Evolutionary conservation across 179 eudicot species (phyloP).

Genomic region (Gypsophila paniculata): DNA sequence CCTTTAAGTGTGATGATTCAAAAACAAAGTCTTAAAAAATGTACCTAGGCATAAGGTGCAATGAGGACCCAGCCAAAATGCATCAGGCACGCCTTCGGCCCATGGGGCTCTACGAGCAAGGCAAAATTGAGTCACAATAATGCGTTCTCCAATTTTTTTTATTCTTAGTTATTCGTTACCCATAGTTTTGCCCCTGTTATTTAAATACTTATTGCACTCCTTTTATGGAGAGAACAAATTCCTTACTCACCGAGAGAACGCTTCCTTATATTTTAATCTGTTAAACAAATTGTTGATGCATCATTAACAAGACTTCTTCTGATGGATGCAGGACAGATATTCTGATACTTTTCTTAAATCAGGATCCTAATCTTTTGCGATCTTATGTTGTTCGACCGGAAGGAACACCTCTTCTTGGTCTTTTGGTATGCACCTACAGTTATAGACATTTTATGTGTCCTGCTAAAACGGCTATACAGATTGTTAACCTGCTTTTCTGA

Average conservation of each 20-base stretch:
- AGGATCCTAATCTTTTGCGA: constrained; percentile 79
- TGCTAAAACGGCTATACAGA: background rate
- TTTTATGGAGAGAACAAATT: background rate
- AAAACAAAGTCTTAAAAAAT: background rate
- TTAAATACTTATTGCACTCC: background rate
- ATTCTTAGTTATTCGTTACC: background rate
- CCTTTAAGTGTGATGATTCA: background rate
- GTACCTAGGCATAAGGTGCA: background rate
- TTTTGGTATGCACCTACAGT: constrained; percentile 53
- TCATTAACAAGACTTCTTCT: constrained; percentile 22
- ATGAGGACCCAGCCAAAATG: background rate
- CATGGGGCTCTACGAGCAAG: background rate
- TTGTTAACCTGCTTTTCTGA: constrained; percentile 3
- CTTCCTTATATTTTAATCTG: background rate
- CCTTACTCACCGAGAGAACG: background rate
- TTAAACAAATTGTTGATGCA: background rate
- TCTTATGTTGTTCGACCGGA: constrained; percentile 70
- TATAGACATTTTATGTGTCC: background rate
- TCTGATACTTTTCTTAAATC: constrained; percentile 72
- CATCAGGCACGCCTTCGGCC: background rate
- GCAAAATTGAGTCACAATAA: background rate
- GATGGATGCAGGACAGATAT: constrained; percentile 95
- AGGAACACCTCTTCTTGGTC: constrained; percentile 74
- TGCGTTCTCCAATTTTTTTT: background rate
- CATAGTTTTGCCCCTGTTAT: background rate